Percentiles rank a stretch among this genome's conserved stretches.
These are phyloP conservation scores for Phytophthora quininea DNA, from an alignment of 352 stramenopile genomes.

Conservation along the genomic window DNA sequence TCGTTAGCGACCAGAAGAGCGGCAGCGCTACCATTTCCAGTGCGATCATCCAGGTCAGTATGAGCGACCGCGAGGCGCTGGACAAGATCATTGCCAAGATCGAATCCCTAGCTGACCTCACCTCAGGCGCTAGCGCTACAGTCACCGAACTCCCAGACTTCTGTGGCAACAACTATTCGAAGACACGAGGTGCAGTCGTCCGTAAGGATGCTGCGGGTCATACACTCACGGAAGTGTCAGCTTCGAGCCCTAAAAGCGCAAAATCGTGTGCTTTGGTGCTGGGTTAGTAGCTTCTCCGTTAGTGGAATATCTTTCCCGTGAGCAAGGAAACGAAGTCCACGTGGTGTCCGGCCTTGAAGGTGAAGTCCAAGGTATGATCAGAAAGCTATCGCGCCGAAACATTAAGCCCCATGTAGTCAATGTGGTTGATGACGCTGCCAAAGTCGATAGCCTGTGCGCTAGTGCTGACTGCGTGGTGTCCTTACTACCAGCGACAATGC, in stretches of 20 bases:
- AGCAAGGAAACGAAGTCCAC: slow-evolving; percentile 71
- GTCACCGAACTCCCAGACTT: slow-evolving; percentile 85
- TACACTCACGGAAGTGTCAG: slow-evolving; percentile 44
- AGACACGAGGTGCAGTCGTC: slow-evolving; percentile 48
- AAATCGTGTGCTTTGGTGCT: slow-evolving; percentile 88
- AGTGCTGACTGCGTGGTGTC: slow-evolving; percentile 94
- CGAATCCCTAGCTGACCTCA: slow-evolving; percentile 78
- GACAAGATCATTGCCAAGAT: slow-evolving; percentile 90
- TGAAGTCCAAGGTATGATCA: slow-evolving; percentile 72
- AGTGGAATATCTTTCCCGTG: slow-evolving; percentile 86
- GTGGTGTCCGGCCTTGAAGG: slow-evolving; percentile 77
- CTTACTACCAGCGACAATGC: slow-evolving; percentile 94
- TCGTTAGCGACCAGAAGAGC: slow-evolving; percentile 27
- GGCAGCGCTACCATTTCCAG: slow-evolving; percentile 55
- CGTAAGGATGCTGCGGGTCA: slow-evolving; percentile 62
- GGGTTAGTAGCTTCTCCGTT: slow-evolving; percentile 86
- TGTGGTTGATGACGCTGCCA: slow-evolving; percentile 51
- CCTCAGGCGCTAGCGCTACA: slow-evolving; percentile 83
- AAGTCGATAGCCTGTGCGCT: slow-evolving; percentile 69
- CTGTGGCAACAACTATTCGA: slow-evolving; percentile 79
- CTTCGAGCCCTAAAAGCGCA: slow-evolving; percentile 72
- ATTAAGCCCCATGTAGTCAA: slow-evolving; percentile 83
- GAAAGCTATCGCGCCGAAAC: slow-evolving; percentile 70
- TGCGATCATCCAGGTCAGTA: slow-evolving; percentile 84
- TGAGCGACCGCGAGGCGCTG: slow-evolving; percentile 75